Conservation (phyloP, 2,329 filamentous ascomycete genomes). For the Stachybotrys echinatus region DNA sequence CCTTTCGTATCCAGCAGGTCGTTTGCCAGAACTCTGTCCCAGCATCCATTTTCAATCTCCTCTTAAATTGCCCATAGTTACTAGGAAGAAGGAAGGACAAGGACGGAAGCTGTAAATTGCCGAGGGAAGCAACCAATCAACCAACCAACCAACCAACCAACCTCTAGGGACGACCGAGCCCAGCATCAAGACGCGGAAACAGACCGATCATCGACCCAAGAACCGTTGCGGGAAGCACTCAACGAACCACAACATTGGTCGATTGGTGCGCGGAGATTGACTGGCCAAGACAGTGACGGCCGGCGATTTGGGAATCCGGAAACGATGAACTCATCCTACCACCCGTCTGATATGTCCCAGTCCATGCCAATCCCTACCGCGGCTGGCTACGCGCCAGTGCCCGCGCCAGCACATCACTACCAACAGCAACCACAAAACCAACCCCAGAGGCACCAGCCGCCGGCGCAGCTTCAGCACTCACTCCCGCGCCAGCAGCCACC, state of each 20-base stretch:
- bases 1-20: too few species aligned
- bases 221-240: not conserved
- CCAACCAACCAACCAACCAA: too few species aligned
- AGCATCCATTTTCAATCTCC: too few species aligned
- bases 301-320: not conserved
- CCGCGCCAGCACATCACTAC: conserved; percentile 8
- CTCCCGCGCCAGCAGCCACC: conserved; percentile 4
- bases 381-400: conserved; percentile 13
- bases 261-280: not conserved
- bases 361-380: conserved; percentile 18
- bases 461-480: conserved; percentile 10
- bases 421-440: conserved; percentile 11
- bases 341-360: conserved; percentile 23
- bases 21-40: too few species aligned
- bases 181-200: too few species aligned
- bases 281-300: not conserved
- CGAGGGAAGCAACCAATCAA: too few species aligned
- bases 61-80: not conserved
- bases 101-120: not conserved
- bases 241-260: not conserved
- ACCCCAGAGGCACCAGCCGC: conserved; percentile 14
- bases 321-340: conserved; percentile 25
- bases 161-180: too few species aligned
- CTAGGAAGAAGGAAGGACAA: not conserved
- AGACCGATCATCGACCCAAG: too few species aligned